Conservation (phyloP, 176 grass and related monocot species). For the Paspalum vaginatum region DNA sequence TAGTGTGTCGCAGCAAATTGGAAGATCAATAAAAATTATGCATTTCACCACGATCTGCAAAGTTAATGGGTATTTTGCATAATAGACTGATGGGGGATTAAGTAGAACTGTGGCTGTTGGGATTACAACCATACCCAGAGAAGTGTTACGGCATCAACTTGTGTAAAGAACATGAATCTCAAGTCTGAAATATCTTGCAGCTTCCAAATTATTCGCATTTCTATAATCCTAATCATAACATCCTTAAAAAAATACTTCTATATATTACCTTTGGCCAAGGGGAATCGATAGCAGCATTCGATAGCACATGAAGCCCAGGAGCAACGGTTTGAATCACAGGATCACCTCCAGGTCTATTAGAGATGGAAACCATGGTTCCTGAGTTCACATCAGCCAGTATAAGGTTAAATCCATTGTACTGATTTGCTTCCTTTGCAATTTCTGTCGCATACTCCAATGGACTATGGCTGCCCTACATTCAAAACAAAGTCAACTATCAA, state of each 20-base stretch:
- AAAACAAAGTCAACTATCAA: not conserved
- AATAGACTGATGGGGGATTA: not conserved
- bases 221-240: not conserved
- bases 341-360: conserved; percentile 61
- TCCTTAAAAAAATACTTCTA: not conserved
- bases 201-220: not conserved
- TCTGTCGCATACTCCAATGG: conserved; percentile 73
- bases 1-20: conserved; percentile 11
- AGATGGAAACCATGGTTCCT: conserved; percentile 82
- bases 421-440: conserved; percentile 80
- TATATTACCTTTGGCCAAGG: conserved; percentile 89
- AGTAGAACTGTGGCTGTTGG: not conserved
- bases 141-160: conserved; percentile 1
- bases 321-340: conserved; percentile 66
- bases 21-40: not conserved
- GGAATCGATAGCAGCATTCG: conserved; percentile 74
- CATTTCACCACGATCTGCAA: not conserved
- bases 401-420: conserved; percentile 90
- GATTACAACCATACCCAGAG: not conserved
- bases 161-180: not conserved
- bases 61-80: not conserved
- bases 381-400: conserved; percentile 69
- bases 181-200: not conserved
- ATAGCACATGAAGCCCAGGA: conserved; percentile 86
- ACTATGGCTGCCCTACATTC: conserved; percentile 48